Evolutionary conservation across 768 basidiomycete species (phyloP), one percentile per base, ranked within the genome.

Genomic region (Hygrophoropsis aurantiaca): DNA sequence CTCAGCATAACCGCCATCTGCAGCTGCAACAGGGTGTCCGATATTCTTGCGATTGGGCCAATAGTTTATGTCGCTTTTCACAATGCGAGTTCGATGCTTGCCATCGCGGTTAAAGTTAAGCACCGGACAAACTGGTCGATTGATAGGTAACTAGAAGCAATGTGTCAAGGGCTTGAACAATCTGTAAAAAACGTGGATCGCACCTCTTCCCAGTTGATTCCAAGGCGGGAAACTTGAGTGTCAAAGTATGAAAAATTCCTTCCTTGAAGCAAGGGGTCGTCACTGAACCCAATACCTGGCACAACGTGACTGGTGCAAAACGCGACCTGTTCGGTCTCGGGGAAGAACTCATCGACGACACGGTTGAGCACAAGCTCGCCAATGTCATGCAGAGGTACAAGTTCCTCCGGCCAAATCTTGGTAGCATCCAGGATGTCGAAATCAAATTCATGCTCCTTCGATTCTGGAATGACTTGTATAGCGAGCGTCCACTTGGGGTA

Each of bases 201-300:
- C 39, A 79, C 81, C 67, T 82, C 77, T 58, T 86, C 74, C 74
- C 82, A 94, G 62, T 94, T 94, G 25, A 85, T 63, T 4, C 92
- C 93, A 11, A 94, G 68, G 18, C 93, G 80, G 3, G 81, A 77
- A 41, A 91, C 75, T 56, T 93, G 90, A 0, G 90, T 93, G 62
- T 95, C 90, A 54, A 85, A 80, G 69, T 94, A 94, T 0, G 83
- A 86, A 67, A 93, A 92, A 67, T 90, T 91, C 33, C 93, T 76
- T 4, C 86, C 85, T 67, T 88, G 86, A n/a, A 92, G 72, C 21
- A 92, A 68, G 3, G 89, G 89, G 56, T 91, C 88, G 59, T 87
- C 78, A 55, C 81, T 84, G 59, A 86, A 84, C 6, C 81, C 82
- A 43, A 85, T 84, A 6, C 81, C 82, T 4, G 82, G 84, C 7